Evolutionary conservation across 768 basidiomycete species (phyloP).

Genomic region (Myochromella boudieri): DNA sequence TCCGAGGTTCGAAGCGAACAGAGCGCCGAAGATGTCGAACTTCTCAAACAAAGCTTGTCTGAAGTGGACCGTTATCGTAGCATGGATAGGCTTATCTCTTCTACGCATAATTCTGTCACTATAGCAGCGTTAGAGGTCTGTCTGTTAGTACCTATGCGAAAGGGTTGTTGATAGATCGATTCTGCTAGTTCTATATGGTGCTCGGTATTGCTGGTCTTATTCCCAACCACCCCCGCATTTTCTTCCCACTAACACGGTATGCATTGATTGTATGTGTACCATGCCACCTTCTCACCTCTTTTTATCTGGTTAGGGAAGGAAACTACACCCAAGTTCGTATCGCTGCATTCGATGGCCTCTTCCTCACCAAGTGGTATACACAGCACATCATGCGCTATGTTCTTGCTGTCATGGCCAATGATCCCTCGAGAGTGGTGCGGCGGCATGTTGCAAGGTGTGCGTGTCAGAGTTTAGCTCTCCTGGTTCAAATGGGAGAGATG

Average conservation of each 20-base stretch:
- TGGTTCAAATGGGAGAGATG: conserved; percentile 91
- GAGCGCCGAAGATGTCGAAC: conserved; percentile 63
- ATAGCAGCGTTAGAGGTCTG: conserved; percentile 86
- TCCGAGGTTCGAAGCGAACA: conserved; percentile 67
- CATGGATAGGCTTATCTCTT: conserved; percentile 94
- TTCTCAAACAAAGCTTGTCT: conserved; percentile 71
- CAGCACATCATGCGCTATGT: conserved; percentile 86
- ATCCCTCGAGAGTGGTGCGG: conserved; percentile 78
- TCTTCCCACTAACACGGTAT: conserved; percentile 88
- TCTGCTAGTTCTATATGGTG: conserved; percentile 71
- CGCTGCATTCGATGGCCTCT: conserved; percentile 91
- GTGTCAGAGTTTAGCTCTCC: conserved; percentile 82
- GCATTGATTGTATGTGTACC: conserved; percentile 17
- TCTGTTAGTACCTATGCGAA: neutral
- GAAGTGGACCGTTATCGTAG: conserved; percentile 91
- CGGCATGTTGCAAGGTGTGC: conserved; percentile 86
- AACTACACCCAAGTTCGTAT: conserved; percentile 91
- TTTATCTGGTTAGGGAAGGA: conserved; percentile 86
- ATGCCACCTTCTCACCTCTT: conserved; percentile 7
- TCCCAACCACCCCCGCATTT: conserved; percentile 72
- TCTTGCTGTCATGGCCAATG: conserved; percentile 81
- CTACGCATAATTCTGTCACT: conserved; percentile 91
- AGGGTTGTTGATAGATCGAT: neutral
- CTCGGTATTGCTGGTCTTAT: conserved; percentile 76
- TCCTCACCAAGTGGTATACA: conserved; percentile 86